phyloP scores from a whole-genome alignment of 1,139 yeast genomes.

The Suhomyces choctaworum region DNA sequence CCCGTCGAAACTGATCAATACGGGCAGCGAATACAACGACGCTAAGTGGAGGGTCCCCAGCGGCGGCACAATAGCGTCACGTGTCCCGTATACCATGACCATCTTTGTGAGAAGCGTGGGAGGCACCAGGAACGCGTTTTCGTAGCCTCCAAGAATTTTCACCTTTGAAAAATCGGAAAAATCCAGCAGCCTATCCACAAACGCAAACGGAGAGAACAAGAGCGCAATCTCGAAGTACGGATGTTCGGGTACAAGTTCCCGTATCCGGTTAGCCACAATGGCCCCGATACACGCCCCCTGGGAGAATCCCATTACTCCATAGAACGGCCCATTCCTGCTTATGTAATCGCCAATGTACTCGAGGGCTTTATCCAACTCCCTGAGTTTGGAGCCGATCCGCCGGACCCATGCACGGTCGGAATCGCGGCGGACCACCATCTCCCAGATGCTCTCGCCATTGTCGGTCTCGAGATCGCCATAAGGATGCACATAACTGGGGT shows the following conservation, averaged over 20 bases:
- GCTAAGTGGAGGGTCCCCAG: conserved; percentile 31
- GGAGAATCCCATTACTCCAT: conserved; percentile 85
- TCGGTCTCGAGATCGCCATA: not conserved
- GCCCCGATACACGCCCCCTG: conserved; percentile 92
- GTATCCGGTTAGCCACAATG: conserved; percentile 47
- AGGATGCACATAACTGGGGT: conserved; percentile 1
- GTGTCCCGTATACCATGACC: conserved; percentile 32
- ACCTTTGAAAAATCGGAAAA: conserved; percentile 43
- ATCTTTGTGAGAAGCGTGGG: conserved; percentile 23
- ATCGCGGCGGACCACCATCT: conserved; percentile 39
- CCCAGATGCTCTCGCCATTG: conserved; percentile 33
- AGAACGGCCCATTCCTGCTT: conserved; percentile 76
- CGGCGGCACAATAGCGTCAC: conserved; percentile 38
- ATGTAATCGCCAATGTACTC: conserved; percentile 55
- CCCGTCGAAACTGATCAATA: conserved; percentile 35
- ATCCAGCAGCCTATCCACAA: too few relatives aligned
- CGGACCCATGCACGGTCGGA: conserved; percentile 55
- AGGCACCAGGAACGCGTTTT: conserved; percentile 19
- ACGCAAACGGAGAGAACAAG: conserved; percentile 55
- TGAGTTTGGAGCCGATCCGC: conserved; percentile 32
- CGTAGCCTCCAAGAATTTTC: conserved; percentile 12
- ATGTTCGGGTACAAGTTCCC: conserved; percentile 39
- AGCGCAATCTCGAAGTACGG: conserved; percentile 48
- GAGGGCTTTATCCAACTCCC: conserved; percentile 34
- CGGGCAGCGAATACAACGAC: conserved; percentile 19